Percentiles rank a stretch among this genome's conserved stretches.
Evolutionary conservation across 208 protist species (phyloP).

Genomic region (Trypanosoma platydactyli): DNA sequence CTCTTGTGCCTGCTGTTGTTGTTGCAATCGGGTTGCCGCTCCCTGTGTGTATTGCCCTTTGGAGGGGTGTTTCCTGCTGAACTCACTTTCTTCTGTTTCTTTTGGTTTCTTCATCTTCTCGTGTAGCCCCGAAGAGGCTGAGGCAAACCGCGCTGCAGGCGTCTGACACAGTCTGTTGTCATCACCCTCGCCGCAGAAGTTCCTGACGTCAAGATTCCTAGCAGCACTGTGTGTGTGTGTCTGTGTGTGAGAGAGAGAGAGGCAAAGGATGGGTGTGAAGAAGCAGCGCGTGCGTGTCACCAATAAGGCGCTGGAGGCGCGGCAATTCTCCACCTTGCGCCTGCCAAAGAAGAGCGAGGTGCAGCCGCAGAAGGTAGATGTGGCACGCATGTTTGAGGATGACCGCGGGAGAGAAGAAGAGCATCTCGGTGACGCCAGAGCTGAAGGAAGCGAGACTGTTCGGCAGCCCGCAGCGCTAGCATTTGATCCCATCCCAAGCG

Average conservation of each 20-base stretch:
- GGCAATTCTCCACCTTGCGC: conserved; percentile 73
- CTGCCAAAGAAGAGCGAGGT: conserved; percentile 61
- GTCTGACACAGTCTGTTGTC: background rate
- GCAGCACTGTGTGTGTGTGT: too few relatives aligned
- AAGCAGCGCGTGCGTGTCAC: conserved; percentile 74
- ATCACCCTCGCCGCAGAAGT: background rate
- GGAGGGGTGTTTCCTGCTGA: background rate
- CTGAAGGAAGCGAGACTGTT: background rate
- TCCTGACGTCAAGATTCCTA: background rate
- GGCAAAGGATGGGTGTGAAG: conserved; percentile 26
- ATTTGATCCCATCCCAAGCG: conserved; percentile 82
- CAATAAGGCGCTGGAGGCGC: conserved; percentile 74
- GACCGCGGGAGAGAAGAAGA: background rate
- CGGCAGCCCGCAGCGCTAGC: background rate
- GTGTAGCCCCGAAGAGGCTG: background rate
- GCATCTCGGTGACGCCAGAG: background rate
- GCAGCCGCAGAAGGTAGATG: conserved; percentile 42
- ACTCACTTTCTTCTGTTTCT: conserved; percentile 15
- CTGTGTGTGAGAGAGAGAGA: background rate
- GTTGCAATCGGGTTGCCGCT: too few relatives aligned
- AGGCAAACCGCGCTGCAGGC: too few relatives aligned
- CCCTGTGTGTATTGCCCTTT: background rate
- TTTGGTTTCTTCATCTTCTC: conserved; percentile 20
- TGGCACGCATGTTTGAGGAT: conserved; percentile 52
- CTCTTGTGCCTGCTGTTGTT: too few relatives aligned